Conservation (phyloP, 176 grass and related monocot genomes). For the Rhynchospora pubera region DNA sequence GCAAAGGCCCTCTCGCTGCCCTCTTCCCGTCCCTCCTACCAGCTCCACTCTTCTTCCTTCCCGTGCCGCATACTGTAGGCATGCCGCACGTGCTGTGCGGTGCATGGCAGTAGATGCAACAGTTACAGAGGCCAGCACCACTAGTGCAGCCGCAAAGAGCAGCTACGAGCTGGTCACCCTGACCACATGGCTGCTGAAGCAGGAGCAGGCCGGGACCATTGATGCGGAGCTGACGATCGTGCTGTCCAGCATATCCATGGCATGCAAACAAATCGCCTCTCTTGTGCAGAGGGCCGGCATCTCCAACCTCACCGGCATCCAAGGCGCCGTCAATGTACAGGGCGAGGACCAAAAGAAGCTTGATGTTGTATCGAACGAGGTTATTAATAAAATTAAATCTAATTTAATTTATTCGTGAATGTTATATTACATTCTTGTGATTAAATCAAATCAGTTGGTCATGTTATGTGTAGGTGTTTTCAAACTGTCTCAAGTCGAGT, state of each 20-base stretch:
- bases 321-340: conserved; percentile 90
- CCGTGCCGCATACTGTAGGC: conserved; percentile 7
- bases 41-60: conserved; percentile 22
- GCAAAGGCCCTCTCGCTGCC: conserved; percentile 18
- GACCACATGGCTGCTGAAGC: conserved; percentile 94
- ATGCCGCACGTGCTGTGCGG: conserved; percentile 11
- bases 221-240: conserved; percentile 95
- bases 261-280: conserved; percentile 96
- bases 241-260: conserved; percentile 83
- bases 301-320: conserved; percentile 91
- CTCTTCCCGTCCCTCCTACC: conserved; percentile 2
- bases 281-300: conserved; percentile 81
- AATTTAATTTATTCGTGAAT: not conserved
- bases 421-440: not conserved
- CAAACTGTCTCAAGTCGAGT: conserved; percentile 84
- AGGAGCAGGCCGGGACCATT: conserved; percentile 64
- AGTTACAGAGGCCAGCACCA: not conserved
- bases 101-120: conserved; percentile 58
- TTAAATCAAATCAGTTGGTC: not conserved
- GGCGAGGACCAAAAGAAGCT: conserved; percentile 99
- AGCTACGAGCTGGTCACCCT: conserved; percentile 66
- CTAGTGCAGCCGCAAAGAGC: conserved; percentile 31
- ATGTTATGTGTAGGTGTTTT: conserved; percentile 65
- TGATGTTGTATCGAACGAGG: conserved; percentile 96
- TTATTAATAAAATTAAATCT: not conserved